phyloP scores from a whole-genome alignment of 2,329 filamentous ascomycete species.

The Coniochaeta pulveracea region DNA sequence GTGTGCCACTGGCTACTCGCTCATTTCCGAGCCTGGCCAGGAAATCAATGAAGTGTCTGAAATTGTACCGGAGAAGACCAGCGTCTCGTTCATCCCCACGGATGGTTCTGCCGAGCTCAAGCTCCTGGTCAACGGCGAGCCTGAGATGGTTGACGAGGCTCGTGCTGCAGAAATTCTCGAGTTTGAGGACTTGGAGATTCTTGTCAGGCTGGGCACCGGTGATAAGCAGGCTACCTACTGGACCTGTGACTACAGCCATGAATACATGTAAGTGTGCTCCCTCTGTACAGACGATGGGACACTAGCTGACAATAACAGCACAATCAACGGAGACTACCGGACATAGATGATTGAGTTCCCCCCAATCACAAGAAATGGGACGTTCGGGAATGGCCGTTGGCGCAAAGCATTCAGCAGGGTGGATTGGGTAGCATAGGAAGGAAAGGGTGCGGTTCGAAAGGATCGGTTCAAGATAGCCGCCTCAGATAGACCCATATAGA shows the following conservation, averaged over 20 bases:
- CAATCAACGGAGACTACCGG: constrained; percentile 58
- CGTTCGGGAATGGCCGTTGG: no score
- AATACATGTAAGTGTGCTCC: constrained; percentile 44
- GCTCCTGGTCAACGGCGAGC: constrained; percentile 68
- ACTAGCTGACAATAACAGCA: constrained; percentile 20
- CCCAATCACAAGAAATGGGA: no score
- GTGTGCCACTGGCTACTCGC: constrained; percentile 79
- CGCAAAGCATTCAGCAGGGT: no score
- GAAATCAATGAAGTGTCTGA: constrained; percentile 48
- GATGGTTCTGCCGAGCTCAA: constrained; percentile 70
- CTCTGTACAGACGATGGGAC: not conserved
- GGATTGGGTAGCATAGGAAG: no score
- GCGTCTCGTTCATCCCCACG: constrained; percentile 65
- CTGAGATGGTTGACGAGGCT: constrained; percentile 65
- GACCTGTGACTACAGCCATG: constrained; percentile 81
- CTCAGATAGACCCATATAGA: no score
- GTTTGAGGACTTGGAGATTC: constrained; percentile 67
- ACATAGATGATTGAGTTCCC: no score
- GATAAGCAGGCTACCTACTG: constrained; percentile 62
- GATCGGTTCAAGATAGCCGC: no score
- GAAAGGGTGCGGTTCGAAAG: no score
- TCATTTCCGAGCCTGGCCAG: constrained; percentile 47
- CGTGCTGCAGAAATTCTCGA: constrained; percentile 69
- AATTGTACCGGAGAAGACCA: constrained; percentile 59
- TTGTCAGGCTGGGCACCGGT: constrained; percentile 61